A percentile compares a stretch with the other conserved stretches of the same genome.
Conservation (phyloP, 805 yeast species). For the Scheffersomyces amazonensis region DNA sequence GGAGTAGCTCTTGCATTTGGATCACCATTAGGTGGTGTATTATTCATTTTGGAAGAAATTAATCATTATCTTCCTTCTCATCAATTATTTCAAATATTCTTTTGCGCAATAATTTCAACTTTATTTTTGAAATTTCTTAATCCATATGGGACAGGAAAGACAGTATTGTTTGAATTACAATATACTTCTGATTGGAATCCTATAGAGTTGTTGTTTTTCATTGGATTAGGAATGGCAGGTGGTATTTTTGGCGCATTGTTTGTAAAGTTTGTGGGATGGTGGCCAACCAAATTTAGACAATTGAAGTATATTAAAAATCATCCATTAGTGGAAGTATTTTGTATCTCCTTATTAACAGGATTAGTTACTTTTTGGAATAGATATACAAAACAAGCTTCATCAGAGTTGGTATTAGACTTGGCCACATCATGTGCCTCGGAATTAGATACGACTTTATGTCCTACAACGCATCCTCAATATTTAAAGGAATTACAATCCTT, state of each 20-base stretch:
- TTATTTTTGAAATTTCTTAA: constrained; percentile 50
- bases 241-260: constrained; percentile 53
- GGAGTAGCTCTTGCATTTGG: constrained; percentile 64
- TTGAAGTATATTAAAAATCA: constrained; percentile 26
- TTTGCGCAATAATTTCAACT: constrained; percentile 54
- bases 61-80: constrained; percentile 53
- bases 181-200: constrained; percentile 53
- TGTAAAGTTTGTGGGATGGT: constrained; percentile 45
- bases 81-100: constrained; percentile 52
- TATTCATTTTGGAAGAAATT: constrained; percentile 56
- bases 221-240: constrained; percentile 49
- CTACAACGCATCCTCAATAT: constrained; percentile 20
- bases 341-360: constrained; percentile 45
- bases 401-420: constrained; percentile 47
- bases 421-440: constrained; percentile 48
- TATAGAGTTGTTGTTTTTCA: constrained; percentile 43
- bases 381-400: constrained; percentile 46
- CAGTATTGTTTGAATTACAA: constrained; percentile 51
- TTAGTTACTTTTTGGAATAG: constrained; percentile 46
- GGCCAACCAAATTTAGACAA: constrained; percentile 40
- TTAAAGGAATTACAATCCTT: constrained; percentile 30
- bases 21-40: constrained; percentile 57
- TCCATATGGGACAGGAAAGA: constrained; percentile 60
- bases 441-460: constrained; percentile 27
- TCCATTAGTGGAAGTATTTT: constrained; percentile 45